Evolutionary conservation across 2,329 filamentous ascomycete genomes (phyloP), one percentile per base, ranked within the genome.

Genomic region (Sporothrix dimorphospora): DNA sequence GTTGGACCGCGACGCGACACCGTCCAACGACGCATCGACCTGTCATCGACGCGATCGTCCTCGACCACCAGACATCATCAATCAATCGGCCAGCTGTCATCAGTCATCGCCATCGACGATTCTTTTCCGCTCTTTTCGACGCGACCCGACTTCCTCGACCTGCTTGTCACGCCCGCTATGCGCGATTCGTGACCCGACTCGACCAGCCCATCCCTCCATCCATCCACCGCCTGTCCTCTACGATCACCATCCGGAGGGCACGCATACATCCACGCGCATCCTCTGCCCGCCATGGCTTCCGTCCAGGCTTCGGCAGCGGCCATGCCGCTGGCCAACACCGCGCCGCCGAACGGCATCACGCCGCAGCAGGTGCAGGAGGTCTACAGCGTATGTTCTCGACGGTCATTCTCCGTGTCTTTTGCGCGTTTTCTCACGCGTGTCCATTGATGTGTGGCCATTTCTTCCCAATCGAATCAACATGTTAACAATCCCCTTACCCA

Each of bases 301-400:
- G 90, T 94, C 79, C 93, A 96, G 83, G 83, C 89, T 78, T 86
- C 90, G 75, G 89, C 91, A 75, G 88, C 67, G 24, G 55, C 88
- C 77, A 88, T 92, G 81, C 89, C 91, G 81, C 87, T 91, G 80
- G 87, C 88, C 75, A 89, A 88, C 77, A 85, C 84, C 73, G 85
- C 85, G 74, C 85, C 94, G 80, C 87, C 90, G 71, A 83, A 86
- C 47, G 90, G 90, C 80, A 85, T 94, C 78, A 94, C 89, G 72
- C 91, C 91, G 78, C 90, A 94, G 78, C 90, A 94, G 80, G 87
- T 94, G 55, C 92, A 94, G 81, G 92, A 94, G 78, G 87, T 92
- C 76, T 92, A 70, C 21, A 34, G 53, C 55, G 75, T 76, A 73
- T 8, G 72, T 70, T 4, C 42, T 8, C 45, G 30, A 57, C 34